These are phyloP conservation scores for Acanthamoeba castellanii DNA, from an alignment of 208 protist species.

Conservation along the genomic window DNA sequence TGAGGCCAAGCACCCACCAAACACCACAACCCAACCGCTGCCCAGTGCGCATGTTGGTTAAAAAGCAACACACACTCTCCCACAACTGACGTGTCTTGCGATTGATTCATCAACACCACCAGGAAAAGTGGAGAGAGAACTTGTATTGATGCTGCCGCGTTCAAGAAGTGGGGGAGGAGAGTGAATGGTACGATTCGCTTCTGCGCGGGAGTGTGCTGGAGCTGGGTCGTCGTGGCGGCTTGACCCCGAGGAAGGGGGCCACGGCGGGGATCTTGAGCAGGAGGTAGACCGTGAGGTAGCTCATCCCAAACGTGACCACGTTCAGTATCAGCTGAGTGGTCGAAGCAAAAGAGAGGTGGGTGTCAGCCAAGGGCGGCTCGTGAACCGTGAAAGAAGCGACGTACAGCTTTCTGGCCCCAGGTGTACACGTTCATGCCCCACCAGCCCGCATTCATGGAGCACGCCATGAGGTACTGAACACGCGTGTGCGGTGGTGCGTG, in stretches of 20 bases:
- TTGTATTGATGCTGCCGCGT: too few species aligned
- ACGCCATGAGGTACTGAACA: constrained; percentile 17
- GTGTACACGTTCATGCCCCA: constrained; percentile 45
- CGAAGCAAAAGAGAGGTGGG: background rate
- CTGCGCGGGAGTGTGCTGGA: background rate
- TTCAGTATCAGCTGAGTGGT: constrained; percentile 23
- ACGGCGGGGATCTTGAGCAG: constrained; percentile 36
- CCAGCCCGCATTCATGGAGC: constrained; percentile 34
- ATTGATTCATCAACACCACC: too few species aligned
- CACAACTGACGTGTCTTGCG: too few species aligned
- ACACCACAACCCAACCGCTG: too few species aligned
- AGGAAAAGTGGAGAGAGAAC: too few species aligned
- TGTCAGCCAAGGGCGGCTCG: background rate
- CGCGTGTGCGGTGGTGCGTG: background rate
- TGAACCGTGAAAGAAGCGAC: too few species aligned
- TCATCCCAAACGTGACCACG: constrained; percentile 38
- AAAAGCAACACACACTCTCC: too few species aligned
- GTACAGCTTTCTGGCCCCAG: constrained; percentile 56
- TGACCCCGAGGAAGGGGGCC: constrained; percentile 33
- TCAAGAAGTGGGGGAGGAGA: too few species aligned
- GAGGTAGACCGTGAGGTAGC: constrained; percentile 22
- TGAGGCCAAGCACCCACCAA: too few species aligned
- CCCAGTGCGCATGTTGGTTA: too few species aligned
- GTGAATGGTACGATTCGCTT: background rate
- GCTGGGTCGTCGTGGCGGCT: background rate